These are phyloP conservation scores for Penicillium sp. DNA, from an alignment of 2,329 filamentous ascomycete species.

Conservation along the genomic window DNA sequence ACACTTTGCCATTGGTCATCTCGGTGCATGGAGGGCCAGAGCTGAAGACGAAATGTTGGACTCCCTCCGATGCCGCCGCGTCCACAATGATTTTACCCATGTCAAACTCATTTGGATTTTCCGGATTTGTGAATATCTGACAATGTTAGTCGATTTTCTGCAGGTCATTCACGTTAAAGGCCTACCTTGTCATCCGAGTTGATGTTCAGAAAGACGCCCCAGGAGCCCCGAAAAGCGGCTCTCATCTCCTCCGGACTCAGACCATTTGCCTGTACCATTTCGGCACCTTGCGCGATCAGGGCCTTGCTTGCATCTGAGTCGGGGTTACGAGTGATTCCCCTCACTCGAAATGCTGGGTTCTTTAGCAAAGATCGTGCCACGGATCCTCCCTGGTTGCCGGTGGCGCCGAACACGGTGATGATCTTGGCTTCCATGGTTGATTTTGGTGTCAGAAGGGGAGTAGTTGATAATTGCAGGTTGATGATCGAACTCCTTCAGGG, in stretches of 20 bases:
- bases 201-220: slow-evolving; percentile 30
- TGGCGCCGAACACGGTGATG: slow-evolving; percentile 24
- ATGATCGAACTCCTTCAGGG: not conserved
- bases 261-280: slow-evolving; percentile 28
- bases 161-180: too few species aligned
- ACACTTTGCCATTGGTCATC: slow-evolving; percentile 39
- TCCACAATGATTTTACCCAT: slow-evolving; percentile 42
- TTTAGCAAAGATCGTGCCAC: slow-evolving; percentile 32
- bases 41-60: slow-evolving; percentile 45
- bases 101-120: slow-evolving; percentile 36
- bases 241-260: slow-evolving; percentile 25
- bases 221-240: slow-evolving; percentile 24
- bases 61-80: slow-evolving; percentile 38
- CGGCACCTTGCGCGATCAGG: slow-evolving; percentile 27
- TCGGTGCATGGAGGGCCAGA: slow-evolving; percentile 38
- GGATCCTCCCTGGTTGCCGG: slow-evolving; percentile 32
- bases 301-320: slow-evolving; percentile 23
- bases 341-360: slow-evolving; percentile 28
- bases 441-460: not conserved
- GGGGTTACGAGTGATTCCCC: slow-evolving; percentile 33
- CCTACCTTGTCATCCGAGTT: slow-evolving; percentile 28
- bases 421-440: not conserved
- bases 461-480: not conserved
- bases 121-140: not conserved
- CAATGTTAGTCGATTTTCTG: not conserved